These are phyloP conservation scores for Verticillium klebahnii DNA, from an alignment of 2,329 filamentous ascomycete genomes.

Conservation along the genomic window DNA sequence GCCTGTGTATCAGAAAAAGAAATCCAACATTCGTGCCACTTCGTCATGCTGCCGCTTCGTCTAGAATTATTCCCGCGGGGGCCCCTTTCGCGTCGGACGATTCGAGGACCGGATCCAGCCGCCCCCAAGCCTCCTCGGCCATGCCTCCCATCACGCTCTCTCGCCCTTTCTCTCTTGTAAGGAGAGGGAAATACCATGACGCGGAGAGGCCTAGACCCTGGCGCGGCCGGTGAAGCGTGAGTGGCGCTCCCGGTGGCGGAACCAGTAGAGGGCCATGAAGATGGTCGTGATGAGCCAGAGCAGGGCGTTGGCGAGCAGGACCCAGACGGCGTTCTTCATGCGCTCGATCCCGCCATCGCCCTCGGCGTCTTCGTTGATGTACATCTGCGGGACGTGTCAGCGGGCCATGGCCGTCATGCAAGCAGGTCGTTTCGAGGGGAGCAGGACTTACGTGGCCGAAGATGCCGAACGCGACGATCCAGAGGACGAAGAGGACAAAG, in stretches of 20 bases:
- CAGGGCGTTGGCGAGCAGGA: conserved; percentile 69
- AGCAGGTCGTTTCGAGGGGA: neutral
- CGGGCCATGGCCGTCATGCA: neutral
- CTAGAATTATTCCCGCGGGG: neutral
- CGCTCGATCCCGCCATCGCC: conserved; percentile 59
- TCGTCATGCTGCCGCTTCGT: neutral
- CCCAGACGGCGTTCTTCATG: conserved; percentile 86
- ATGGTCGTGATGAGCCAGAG: conserved; percentile 68
- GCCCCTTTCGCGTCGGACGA: neutral
- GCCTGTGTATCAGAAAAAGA: neutral
- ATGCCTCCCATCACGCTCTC: neutral
- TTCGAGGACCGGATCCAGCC: neutral
- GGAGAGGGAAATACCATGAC: too few species aligned
- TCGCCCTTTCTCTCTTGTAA: too few species aligned
- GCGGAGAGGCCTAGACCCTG: conserved; percentile 32
- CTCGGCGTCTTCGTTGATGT: conserved; percentile 63
- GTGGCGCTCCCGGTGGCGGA: conserved; percentile 44
- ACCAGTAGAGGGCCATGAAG: conserved; percentile 55
- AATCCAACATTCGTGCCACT: neutral
- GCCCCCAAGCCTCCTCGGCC: neutral
- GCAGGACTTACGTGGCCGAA: conserved; percentile 50
- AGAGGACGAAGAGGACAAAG: conserved; percentile 68
- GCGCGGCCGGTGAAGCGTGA: conserved; percentile 57
- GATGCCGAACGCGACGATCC: conserved; percentile 76
- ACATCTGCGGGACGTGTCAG: conserved; percentile 43